Base-by-base conservation (phyloP, 176 grass and related monocot species). In the Musa schizocarpa region DNA sequence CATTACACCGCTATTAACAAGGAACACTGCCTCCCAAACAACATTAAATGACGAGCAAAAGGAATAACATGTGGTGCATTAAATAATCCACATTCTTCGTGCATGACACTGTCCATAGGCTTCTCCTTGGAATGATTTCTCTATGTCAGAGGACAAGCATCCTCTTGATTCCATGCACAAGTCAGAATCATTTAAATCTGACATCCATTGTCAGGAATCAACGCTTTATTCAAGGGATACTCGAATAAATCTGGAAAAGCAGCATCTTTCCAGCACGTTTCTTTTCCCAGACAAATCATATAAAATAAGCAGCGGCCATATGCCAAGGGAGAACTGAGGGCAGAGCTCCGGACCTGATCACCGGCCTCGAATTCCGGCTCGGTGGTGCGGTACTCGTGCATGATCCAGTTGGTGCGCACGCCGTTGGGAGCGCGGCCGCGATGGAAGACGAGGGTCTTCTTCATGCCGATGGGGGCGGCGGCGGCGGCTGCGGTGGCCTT, bases 361-460 rank as follows among this genome's bases (percentile, higher is more conserved):
- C 66, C 80, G 53, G 84, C 73, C 9, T 73, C 56, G 13, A 82
- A 73, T 10, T 85, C 64, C 3, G 78, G 81, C 55, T 84, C 82
- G 21, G 80, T 77, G n/a, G 88, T 85, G 56, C 85, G 78, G 78
- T 90, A 90, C 85, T 90, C 88, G 82, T 90, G 85, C 88, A 90
- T 90, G 85, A 90, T 84, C 88, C 88, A 90, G 29, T 53, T 43
- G 8, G 88, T 84, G 52, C 88, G 81, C 13, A 50, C 16, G 51
- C 84, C 88, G 12, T 78, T 73, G 0, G 88, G 88, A 13, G 84
- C 88, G 13, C 88, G 61, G 17, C 85, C 88, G 2, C 73, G 76
- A 68, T 91, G 88, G 80, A 91, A 91, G 50, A 88, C 88, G 19
- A 91, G 85, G 17, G 88, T 91, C 82, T 87, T 91, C 80, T 87